Conservation (phyloP, 306 rosid genomes). For the Gynostemma pentaphyllum region DNA sequence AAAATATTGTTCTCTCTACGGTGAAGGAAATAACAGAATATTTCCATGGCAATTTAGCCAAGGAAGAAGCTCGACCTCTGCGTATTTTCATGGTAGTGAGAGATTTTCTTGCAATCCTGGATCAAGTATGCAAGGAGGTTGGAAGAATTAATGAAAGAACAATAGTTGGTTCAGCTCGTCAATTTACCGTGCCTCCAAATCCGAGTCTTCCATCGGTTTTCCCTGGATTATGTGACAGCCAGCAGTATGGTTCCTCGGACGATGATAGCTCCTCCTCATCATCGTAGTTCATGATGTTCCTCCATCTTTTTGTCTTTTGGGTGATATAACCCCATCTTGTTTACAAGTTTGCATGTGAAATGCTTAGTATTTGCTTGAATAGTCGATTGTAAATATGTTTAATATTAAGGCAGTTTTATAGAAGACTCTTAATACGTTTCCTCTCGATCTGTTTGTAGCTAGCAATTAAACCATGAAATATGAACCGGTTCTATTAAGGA, state of each 20-base stretch:
- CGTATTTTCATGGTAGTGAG: conserved; percentile 71
- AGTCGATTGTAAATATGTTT: too few relatives aligned
- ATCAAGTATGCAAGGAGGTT: conserved; percentile 74
- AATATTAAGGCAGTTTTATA: too few relatives aligned
- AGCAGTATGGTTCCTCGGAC: conserved; percentile 34
- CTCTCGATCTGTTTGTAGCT: too few relatives aligned
- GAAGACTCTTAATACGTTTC: too few relatives aligned
- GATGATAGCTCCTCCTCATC: conserved; percentile 30
- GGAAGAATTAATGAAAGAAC: conserved; percentile 72
- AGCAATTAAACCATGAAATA: too few relatives aligned
- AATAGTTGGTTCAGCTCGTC: conserved; percentile 43
- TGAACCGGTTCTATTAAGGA: too few relatives aligned
- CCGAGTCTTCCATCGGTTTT: conserved; percentile 24
- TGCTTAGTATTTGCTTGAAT: too few relatives aligned
- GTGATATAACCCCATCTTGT: too few relatives aligned
- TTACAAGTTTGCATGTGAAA: too few relatives aligned
- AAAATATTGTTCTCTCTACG: conserved; percentile 36
- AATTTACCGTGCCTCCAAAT: conserved; percentile 27
- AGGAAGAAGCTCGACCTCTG: conserved; percentile 83
- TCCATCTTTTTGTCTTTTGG: too few relatives aligned
- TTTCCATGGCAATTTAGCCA: conserved; percentile 74
- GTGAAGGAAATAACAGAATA: conserved; percentile 78
- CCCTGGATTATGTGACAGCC: conserved; percentile 37
- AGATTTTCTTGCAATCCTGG: conserved; percentile 67
- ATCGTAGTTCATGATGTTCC: too few relatives aligned